Evolutionary conservation across 768 basidiomycete species (phyloP), one percentile per base, ranked within the genome.

Genomic region (Suillus subalutaceus): DNA sequence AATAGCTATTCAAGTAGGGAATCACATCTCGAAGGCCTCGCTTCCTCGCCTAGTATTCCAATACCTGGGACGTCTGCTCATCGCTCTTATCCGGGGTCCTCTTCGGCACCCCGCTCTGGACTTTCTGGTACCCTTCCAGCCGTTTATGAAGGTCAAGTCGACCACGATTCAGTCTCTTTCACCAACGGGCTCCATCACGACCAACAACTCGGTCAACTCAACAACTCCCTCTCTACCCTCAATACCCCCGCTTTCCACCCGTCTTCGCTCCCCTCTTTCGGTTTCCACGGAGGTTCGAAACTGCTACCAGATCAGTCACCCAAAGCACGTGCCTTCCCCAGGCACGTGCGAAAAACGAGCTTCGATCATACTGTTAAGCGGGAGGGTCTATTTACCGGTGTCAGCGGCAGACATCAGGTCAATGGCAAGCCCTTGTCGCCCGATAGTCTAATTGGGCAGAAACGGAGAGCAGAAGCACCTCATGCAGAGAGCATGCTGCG

Each of bases 321-420:
- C 61, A 79, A 79, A 67, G 72, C 83, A 69, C 88, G 84, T 68
- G 78, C 84, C 38, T 93, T 95, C 74, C 93, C 95, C 62, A 86
- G 90, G 66, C 91, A 92, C 77, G 93, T 94, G 66, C 87, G 95
- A 67, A 97, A 97, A 83, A 94, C 95, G 56, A 95, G 93, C 78
- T 97, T 96, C 76, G 95, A 97, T 77, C 95, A 96, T 78, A 96
- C 95, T 4, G 90, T 96, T 48, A 84, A 86, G 44, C 86, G 85
- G 69, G 88, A 90, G 67, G 86, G 84, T 44, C 84, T 89, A 63
- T 80, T 88, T 66, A 73, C 81, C 38, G 86, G 85, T 50, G 77
- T 87, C 59, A 84, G 84, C 70, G 90, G 90, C 65, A 83, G 92
- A 59, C 92, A 94, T 79, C 91, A 93, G 75, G 88, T 92, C 68